Percentiles rank a stretch among this genome's conserved stretches.
Conservation (phyloP, 2,329 filamentous ascomycete species). For the Conoideocrella luteorostrata region DNA sequence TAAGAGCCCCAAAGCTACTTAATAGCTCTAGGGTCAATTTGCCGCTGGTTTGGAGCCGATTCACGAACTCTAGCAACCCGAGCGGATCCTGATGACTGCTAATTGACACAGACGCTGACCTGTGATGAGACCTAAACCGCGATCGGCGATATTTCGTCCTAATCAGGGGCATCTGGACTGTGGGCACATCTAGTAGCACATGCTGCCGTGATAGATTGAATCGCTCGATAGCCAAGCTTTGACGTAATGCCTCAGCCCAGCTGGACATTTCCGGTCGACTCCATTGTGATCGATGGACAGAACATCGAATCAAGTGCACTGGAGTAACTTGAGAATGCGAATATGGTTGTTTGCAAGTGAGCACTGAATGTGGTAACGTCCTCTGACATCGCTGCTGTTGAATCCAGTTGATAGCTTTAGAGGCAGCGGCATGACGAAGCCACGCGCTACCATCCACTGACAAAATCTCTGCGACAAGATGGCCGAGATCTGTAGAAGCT, state of each 20-base stretch:
- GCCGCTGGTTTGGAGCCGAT: constrained; percentile 57
- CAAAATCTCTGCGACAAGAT: constrained; percentile 68
- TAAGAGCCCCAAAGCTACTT: constrained; percentile 66
- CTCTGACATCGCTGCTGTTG: constrained; percentile 22
- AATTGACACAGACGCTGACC: not conserved
- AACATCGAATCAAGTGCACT: not conserved
- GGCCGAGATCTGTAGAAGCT: constrained; percentile 63
- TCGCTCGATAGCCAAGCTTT: constrained; percentile 29
- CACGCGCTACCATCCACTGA: constrained; percentile 71
- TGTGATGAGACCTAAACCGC: not conserved
- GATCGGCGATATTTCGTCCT: constrained; percentile 3
- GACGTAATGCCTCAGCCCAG: constrained; percentile 30
- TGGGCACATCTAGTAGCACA: not conserved
- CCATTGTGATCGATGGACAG: constrained; percentile 18
- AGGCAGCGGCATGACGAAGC: constrained; percentile 74
- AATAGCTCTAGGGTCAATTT: constrained; percentile 67
- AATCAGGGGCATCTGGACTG: constrained; percentile 9
- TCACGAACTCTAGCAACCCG: constrained; percentile 64
- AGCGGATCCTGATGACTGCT: constrained; percentile 63
- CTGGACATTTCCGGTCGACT: constrained; percentile 27
- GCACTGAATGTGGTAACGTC: constrained; percentile 7
- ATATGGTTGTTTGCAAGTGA: not conserved
- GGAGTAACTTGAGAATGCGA: not conserved
- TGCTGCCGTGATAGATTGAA: constrained; percentile 12
- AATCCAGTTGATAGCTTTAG: constrained; percentile 73